These are phyloP conservation scores for Neofusicoccum sp. DNA, from an alignment of 2,329 filamentous ascomycete genomes.

Conservation along the genomic window DNA sequence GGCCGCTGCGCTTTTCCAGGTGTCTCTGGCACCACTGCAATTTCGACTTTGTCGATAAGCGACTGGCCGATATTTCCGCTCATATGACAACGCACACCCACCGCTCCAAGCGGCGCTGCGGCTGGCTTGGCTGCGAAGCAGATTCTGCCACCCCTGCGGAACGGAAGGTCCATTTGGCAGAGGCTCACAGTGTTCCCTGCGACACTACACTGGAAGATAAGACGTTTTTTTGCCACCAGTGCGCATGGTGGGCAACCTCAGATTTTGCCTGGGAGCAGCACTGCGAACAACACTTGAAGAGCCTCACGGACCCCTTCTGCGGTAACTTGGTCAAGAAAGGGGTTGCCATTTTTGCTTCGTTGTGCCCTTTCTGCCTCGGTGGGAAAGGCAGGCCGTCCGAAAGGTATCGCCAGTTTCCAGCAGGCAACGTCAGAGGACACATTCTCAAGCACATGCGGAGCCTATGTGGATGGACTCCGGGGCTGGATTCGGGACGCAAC, in stretches of 20 bases:
- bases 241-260: conserved; percentile 4
- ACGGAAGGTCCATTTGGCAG: not conserved
- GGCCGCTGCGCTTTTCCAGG: not conserved
- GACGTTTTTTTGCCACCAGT: conserved; percentile 1
- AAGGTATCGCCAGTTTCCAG: not conserved
- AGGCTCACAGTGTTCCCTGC: not conserved
- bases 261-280: not conserved
- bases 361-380: conserved; percentile 3
- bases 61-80: not conserved
- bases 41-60: not conserved
- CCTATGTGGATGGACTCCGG: not conserved
- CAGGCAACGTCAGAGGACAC: not conserved
- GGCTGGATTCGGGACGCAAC: not conserved
- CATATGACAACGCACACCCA: not conserved
- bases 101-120: not conserved
- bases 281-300: not conserved
- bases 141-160: not conserved
- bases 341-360: not conserved
- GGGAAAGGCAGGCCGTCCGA: not conserved
- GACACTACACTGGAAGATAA: not conserved
- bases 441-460: not conserved
- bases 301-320: not conserved
- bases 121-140: not conserved
- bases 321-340: not conserved
- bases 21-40: not conserved